Percentiles rank a stretch among this genome's conserved stretches.
Evolutionary conservation across 225 moss, liverwort and hornwort genomes (phyloP).

Genomic region (Anthoceros angustus): DNA sequence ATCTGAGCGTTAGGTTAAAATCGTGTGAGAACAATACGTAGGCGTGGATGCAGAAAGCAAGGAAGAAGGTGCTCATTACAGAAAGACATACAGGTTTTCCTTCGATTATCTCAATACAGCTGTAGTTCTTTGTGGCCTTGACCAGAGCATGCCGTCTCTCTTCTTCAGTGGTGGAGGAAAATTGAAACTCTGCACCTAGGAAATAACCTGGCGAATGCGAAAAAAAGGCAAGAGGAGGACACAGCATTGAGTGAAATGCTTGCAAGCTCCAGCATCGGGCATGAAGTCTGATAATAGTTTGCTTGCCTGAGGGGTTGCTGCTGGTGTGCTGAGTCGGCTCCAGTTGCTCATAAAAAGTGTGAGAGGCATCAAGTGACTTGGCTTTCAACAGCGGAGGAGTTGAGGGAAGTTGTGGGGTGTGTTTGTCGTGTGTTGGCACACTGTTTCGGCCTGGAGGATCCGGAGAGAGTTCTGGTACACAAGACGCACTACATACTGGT

Average conservation of each 20-base stretch:
- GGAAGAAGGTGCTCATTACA: background rate
- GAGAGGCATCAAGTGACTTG: conserved; percentile 2
- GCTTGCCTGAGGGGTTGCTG: background rate
- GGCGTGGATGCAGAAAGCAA: background rate
- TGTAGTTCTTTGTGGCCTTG: conserved; percentile 26
- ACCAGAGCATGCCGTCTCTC: conserved; percentile 19
- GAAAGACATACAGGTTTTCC: conserved; percentile 30
- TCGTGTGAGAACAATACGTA: background rate
- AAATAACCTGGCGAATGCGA: conserved; percentile 11
- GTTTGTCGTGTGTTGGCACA: too few species aligned
- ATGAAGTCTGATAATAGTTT: background rate
- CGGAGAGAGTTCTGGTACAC: background rate
- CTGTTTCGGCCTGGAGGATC: background rate
- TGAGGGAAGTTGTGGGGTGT: background rate
- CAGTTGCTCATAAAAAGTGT: background rate
- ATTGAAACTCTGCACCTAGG: conserved; percentile 16
- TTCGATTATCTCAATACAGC: conserved; percentile 31
- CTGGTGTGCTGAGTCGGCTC: background rate
- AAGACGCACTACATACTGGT: background rate
- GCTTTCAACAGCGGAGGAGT: background rate
- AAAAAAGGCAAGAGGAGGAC: background rate
- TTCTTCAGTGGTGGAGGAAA: conserved; percentile 31
- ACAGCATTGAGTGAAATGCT: background rate
- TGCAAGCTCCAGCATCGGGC: background rate
- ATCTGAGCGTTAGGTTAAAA: conserved; percentile 12